Base-by-base conservation (phyloP, 2,329 filamentous ascomycete genomes). In the Cladobotryum mycophilum region DNA sequence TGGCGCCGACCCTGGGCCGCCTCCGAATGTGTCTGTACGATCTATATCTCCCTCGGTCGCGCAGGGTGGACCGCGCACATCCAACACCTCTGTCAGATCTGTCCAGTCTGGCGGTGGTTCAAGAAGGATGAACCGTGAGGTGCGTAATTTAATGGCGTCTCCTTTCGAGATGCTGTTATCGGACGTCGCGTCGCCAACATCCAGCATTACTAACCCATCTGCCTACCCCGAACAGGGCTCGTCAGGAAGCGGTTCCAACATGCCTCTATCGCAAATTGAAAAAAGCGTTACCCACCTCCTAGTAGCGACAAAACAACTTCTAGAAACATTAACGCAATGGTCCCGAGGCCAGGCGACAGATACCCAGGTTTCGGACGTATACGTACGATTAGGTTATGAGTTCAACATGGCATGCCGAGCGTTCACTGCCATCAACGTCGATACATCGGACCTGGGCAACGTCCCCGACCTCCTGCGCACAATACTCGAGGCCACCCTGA, bases 371-470 rank as follows among this genome's bases (percentile, higher is more conserved):
- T 97, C 93, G 12, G 93, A 99, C 67, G 93, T 99, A 60, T 99
- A 99, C 66, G 93, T 99, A 54, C 86, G 93, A 54, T 75, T 99
- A 55, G 93, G 93, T 43, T 99, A 99, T 71, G 93, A 99, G 70
- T 99, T 99, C 78, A 99, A 99, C 71, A 93, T 99, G 75, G 93
- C 93, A 25, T 97, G 92, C 69, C 86, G 93, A 50, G 92, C 93
- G 55, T 99, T 99, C 70, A 89, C 89, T 62, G 89, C 91, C 52
- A 99, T 99, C 63, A 93, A 95, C 55, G 93, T 99, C 56, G 93
- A 99, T 63, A 96, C 91, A 1, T 82, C 84, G 22, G 93, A 99
- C 67, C 78, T 99, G 12, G 93, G 93, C 51, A 96, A 96, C 60
- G 93, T 99, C 2, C 93, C 93, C 5, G 93, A 99, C 67, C 76